Conservation (phyloP, 192 early-diverging fungal species). For the Fimicolochytrium jonesii region DNA sequence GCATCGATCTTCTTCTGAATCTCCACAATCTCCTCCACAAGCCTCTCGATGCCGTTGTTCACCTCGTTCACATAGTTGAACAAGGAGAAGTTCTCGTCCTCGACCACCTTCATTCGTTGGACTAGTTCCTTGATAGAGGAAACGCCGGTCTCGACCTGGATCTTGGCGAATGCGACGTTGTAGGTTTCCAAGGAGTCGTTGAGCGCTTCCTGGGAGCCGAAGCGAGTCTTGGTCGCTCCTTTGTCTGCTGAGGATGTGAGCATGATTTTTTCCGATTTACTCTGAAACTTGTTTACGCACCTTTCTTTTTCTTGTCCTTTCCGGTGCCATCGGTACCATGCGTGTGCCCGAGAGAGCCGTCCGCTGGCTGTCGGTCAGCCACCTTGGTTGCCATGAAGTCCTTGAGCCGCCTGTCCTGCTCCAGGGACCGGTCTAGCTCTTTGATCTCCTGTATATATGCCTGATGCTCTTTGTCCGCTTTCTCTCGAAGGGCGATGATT, state of each 20-base stretch:
- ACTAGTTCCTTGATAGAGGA: slow-evolving; percentile 52
- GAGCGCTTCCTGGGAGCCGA: slow-evolving; percentile 45
- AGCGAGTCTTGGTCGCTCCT: slow-evolving; percentile 15
- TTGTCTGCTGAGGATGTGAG: slow-evolving; percentile 33
- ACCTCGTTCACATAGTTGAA: slow-evolving; percentile 67
- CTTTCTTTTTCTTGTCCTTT: not conserved
- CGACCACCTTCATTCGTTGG: slow-evolving; percentile 50
- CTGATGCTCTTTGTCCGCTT: slow-evolving; percentile 62
- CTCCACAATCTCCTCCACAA: slow-evolving; percentile 53
- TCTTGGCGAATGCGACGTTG: slow-evolving; percentile 48
- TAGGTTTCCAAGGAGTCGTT: slow-evolving; percentile 46
- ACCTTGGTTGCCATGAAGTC: slow-evolving; percentile 63
- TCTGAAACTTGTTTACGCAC: too few species aligned
- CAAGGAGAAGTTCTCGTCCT: slow-evolving; percentile 62
- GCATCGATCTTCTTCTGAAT: slow-evolving; percentile 47
- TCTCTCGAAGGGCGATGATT: slow-evolving; percentile 52
- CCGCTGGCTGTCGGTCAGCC: slow-evolving; percentile 35
- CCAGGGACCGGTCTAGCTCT: slow-evolving; percentile 52
- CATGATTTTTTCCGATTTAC: too few species aligned
- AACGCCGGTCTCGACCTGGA: slow-evolving; percentile 53
- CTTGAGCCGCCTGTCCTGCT: slow-evolving; percentile 56
- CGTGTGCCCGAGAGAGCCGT: not conserved
- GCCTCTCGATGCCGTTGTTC: slow-evolving; percentile 57
- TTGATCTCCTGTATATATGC: slow-evolving; percentile 61
- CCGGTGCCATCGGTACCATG: not conserved